These are phyloP conservation scores for Puccinia polysora DNA, from an alignment of 1,284 basidiomycete genomes.

Conservation along the genomic window DNA sequence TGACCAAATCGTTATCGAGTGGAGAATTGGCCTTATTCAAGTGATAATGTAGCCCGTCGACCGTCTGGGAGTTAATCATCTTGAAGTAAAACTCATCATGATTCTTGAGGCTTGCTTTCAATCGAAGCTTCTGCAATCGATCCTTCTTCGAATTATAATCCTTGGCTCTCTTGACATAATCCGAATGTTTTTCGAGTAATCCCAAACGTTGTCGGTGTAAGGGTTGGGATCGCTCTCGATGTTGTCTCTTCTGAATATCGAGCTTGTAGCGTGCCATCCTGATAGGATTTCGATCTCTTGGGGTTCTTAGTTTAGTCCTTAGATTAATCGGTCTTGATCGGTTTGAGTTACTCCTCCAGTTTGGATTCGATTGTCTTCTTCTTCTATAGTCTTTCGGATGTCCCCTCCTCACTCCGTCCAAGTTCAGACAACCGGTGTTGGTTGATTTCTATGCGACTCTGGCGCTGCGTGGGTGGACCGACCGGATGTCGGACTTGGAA, in stretches of 20 bases:
- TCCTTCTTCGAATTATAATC: slow-evolving; percentile 96
- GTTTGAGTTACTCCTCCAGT: too few species aligned
- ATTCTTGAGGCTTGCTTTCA: slow-evolving; percentile 85
- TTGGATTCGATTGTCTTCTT: too few species aligned
- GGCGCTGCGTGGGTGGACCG: too few species aligned
- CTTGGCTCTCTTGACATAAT: slow-evolving; percentile 91
- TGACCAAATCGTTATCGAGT: slow-evolving; percentile 80
- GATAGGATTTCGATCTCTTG: neutral
- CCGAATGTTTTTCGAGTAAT: slow-evolving; percentile 93
- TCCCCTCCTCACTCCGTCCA: too few species aligned
- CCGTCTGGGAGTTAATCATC: slow-evolving; percentile 80
- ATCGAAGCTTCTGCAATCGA: slow-evolving; percentile 71
- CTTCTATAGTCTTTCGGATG: too few species aligned
- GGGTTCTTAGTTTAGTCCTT: too few species aligned
- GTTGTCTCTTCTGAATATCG: slow-evolving; percentile 73
- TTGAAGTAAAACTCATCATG: slow-evolving; percentile 99
- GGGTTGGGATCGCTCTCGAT: slow-evolving; percentile 93
- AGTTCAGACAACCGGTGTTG: too few species aligned
- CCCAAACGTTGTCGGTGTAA: slow-evolving; percentile 74
- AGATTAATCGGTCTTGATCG: too few species aligned
- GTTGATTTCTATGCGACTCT: too few species aligned
- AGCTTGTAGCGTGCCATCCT: slow-evolving; percentile 41
- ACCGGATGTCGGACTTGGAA: too few species aligned
- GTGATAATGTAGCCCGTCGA: slow-evolving; percentile 78
- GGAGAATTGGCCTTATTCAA: slow-evolving; percentile 71